Percentiles rank a stretch among this genome's conserved stretches.
Conservation (phyloP, 768 basidiomycete genomes). For the Leucocoprinus birnbaumii region DNA sequence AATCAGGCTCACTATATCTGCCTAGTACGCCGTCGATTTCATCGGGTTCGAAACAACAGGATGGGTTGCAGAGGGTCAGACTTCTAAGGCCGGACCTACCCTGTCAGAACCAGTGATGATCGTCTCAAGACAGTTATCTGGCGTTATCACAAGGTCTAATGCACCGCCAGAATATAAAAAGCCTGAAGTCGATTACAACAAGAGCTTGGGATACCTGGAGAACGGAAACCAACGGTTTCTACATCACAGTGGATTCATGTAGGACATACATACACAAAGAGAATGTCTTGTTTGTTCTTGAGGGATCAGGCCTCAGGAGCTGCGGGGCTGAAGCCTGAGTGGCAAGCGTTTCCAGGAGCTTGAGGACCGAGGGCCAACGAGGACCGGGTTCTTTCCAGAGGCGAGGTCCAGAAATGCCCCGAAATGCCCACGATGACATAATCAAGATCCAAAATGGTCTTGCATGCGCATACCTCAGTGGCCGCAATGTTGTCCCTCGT, state of each 20-base stretch:
- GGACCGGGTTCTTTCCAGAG: too few relatives aligned
- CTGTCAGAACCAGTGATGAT: not conserved
- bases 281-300: not conserved
- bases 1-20: not conserved
- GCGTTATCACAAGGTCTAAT: constrained; percentile 2
- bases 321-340: too few relatives aligned
- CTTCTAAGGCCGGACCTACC: not conserved
- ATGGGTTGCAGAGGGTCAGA: not conserved
- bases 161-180: constrained; percentile 11
- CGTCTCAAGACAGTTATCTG: constrained; percentile 9
- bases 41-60: constrained; percentile 5
- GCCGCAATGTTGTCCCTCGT: constrained; percentile 12
- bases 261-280: not conserved
- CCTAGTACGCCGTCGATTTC: constrained; percentile 3
- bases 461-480: not conserved
- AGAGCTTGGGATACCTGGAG: constrained; percentile 6
- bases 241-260: not conserved
- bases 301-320: too few relatives aligned
- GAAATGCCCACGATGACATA: constrained; percentile 8
- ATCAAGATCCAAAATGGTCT: not conserved
- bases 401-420: not conserved
- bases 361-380: too few relatives aligned
- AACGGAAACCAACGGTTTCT: constrained; percentile 11
- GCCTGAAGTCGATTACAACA: constrained; percentile 8
- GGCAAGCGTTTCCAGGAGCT: too few relatives aligned